Evolutionary conservation across 169 alveolate species (phyloP).

Genomic region (Babesia bigemina): DNA sequence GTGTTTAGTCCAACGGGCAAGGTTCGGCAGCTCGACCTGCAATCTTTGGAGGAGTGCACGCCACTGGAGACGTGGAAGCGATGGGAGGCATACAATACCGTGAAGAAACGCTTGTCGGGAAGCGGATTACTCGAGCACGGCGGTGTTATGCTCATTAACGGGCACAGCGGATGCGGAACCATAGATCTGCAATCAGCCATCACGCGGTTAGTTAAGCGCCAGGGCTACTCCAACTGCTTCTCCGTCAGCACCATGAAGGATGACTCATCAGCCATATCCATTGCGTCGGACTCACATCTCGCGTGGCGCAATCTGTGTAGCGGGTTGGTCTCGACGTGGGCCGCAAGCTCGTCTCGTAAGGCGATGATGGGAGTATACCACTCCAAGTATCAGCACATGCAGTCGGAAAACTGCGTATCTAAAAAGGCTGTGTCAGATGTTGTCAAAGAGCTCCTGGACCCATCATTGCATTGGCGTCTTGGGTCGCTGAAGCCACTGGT

Average conservation of each 20-base stretch:
- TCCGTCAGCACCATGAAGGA: slow-evolving; percentile 50
- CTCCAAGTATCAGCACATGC: slow-evolving; percentile 28
- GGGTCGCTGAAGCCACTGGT: slow-evolving; percentile 32
- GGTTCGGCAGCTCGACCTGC: slow-evolving; percentile 43
- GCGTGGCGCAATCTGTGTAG: slow-evolving; percentile 46
- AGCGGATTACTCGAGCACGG: slow-evolving; percentile 28
- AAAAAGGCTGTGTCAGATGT: slow-evolving; percentile 32
- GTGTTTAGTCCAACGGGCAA: slow-evolving; percentile 83
- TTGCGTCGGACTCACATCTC: slow-evolving; percentile 24
- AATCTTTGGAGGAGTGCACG: slow-evolving; percentile 1
- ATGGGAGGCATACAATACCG: slow-evolving; percentile 47
- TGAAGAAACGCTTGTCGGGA: background rate
- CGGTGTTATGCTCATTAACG: slow-evolving; percentile 46
- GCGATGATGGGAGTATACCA: slow-evolving; percentile 19
- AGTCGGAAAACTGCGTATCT: slow-evolving; percentile 32
- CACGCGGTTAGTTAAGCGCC: slow-evolving; percentile 11
- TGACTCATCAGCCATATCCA: slow-evolving; percentile 32
- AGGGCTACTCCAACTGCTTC: slow-evolving; percentile 32
- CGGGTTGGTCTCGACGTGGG: slow-evolving; percentile 47
- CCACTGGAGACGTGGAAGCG: slow-evolving; percentile 49
- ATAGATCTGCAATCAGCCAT: slow-evolving; percentile 29
- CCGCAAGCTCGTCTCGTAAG: slow-evolving; percentile 17
- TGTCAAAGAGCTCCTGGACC: slow-evolving; percentile 56
- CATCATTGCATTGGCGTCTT: slow-evolving; percentile 56
- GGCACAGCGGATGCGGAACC: slow-evolving; percentile 36